Conservation (phyloP, 495 filamentous ascomycete species). For the Saxispiralis lemnorum region DNA sequence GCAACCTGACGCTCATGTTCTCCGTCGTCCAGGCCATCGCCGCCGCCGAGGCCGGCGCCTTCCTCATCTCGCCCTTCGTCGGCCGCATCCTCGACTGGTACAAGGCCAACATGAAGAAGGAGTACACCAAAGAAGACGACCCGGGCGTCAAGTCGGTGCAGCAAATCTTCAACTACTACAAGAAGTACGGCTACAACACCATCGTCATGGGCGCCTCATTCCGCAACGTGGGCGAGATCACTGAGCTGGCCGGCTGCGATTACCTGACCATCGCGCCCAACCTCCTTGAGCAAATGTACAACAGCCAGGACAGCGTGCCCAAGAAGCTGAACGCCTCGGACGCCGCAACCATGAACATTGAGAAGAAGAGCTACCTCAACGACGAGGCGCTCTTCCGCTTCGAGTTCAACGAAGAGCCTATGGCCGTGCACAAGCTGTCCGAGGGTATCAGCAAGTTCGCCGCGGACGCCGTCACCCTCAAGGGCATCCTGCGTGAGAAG, state of each 20-base stretch:
- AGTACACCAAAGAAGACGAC: constrained; percentile 74
- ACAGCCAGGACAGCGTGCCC: constrained; percentile 58
- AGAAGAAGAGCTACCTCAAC: constrained; percentile 79
- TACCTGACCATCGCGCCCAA: constrained; percentile 98
- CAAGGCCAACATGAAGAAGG: constrained; percentile 89
- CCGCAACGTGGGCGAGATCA: constrained; percentile 89
- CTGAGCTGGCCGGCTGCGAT: constrained; percentile 92
- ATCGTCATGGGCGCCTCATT: constrained; percentile 99
- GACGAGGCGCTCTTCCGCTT: constrained; percentile 88
- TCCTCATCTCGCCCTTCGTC: constrained; percentile 98
- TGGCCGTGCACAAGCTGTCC: constrained; percentile 96
- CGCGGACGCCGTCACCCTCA: constrained; percentile 83
- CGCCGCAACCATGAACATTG: constrained; percentile 52
- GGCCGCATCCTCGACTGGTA: constrained; percentile 99
- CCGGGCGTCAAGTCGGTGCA: constrained; percentile 93
- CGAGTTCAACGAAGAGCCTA: constrained; percentile 97
- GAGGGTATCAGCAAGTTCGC: constrained; percentile 99
- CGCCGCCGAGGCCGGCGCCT: constrained; percentile 88
- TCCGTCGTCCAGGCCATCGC: constrained; percentile 88
- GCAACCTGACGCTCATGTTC: constrained; percentile 99
- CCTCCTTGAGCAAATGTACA: constrained; percentile 83
- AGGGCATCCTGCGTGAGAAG: constrained; percentile 79
- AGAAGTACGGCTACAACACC: constrained; percentile 97
- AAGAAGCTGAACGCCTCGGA: constrained; percentile 70
- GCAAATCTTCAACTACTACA: constrained; percentile 99